These are phyloP conservation scores for Sporothrix luriei DNA, from an alignment of 2,329 filamentous ascomycete species.

Conservation along the genomic window DNA sequence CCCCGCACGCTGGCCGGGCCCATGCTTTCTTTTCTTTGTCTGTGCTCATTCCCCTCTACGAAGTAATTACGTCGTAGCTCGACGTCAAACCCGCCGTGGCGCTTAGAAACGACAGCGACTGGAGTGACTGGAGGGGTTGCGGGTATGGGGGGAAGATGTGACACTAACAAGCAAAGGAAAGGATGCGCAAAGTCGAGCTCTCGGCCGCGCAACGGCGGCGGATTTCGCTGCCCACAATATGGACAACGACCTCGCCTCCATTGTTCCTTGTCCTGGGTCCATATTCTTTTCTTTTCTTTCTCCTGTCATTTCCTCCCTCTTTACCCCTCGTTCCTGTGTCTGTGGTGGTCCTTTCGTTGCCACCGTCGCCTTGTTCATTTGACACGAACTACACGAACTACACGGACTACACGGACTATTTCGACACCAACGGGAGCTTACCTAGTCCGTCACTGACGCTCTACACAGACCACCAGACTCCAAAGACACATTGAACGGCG, in stretches of 20 bases:
- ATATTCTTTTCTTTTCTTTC: not conserved
- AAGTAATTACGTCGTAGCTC: too few species aligned
- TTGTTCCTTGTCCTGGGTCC: not conserved
- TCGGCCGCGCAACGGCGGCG: not conserved
- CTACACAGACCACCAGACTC: not conserved
- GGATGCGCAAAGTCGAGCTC: constrained; percentile 4
- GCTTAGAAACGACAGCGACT: not conserved
- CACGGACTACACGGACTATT: too few species aligned
- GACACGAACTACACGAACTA: constrained; percentile 13
- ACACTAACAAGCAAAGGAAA: constrained; percentile 12
- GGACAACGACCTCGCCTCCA: constrained; percentile 5
- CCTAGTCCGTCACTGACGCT: constrained; percentile 18
- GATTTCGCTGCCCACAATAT: constrained; percentile 4
- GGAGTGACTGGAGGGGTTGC: too few species aligned
- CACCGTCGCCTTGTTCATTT: not conserved
- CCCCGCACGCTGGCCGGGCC: constrained; percentile 6
- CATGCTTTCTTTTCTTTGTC: not conserved
- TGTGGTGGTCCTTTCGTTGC: too few species aligned
- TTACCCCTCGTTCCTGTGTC: not conserved
- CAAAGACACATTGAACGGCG: not conserved
- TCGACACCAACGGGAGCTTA: constrained; percentile 19
- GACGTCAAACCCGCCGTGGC: not conserved
- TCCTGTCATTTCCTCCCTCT: not conserved
- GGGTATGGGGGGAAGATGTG: not conserved
- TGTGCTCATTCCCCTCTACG: too few species aligned